Evolutionary conservation across 805 yeast species (phyloP).

Genomic region (Candida namnaoensis): DNA sequence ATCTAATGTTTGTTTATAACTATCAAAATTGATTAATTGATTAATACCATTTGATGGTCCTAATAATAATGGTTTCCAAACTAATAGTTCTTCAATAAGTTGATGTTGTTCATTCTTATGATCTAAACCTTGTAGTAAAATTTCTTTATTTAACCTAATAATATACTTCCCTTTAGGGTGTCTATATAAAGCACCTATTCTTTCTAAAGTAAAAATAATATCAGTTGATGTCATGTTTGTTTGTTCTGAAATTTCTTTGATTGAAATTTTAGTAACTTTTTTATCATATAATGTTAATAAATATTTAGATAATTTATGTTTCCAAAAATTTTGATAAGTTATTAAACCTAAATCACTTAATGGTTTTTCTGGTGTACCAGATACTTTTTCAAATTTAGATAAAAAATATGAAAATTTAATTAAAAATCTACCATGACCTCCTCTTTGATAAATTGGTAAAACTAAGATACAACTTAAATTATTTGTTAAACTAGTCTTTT

Average conservation of each 20-base stretch:
- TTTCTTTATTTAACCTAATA: constrained; percentile 64
- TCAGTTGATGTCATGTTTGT: constrained; percentile 97
- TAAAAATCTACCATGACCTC: constrained; percentile 85
- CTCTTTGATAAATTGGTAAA: constrained; percentile 91
- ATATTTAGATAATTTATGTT: constrained; percentile 74
- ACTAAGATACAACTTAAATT: constrained; percentile 97
- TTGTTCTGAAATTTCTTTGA: constrained; percentile 79
- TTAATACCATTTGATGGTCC: constrained; percentile 86
- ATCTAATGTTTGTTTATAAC: constrained; percentile 5
- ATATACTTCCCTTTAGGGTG: constrained; percentile 95
- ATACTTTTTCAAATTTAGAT: constrained; percentile 79
- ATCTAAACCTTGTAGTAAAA: constrained; percentile 21
- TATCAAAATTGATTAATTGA: constrained; percentile 22
- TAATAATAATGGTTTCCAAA: constrained; percentile 93
- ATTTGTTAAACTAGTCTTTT: constrained; percentile 69
- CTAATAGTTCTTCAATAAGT: constrained; percentile 61
- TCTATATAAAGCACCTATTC: constrained; percentile 77
- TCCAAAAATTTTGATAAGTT: constrained; percentile 94
- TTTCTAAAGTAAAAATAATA: constrained; percentile 86
- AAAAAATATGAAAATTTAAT: constrained; percentile 92
- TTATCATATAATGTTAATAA: constrained; percentile 59
- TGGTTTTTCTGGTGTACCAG: constrained; percentile 97
- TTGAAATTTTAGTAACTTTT: constrained; percentile 48
- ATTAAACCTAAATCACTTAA: constrained; percentile 88
- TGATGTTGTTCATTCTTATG: constrained; percentile 61